Base-by-base conservation (phyloP, 805 yeast species). In the Sugiyamaella smithiae region DNA sequence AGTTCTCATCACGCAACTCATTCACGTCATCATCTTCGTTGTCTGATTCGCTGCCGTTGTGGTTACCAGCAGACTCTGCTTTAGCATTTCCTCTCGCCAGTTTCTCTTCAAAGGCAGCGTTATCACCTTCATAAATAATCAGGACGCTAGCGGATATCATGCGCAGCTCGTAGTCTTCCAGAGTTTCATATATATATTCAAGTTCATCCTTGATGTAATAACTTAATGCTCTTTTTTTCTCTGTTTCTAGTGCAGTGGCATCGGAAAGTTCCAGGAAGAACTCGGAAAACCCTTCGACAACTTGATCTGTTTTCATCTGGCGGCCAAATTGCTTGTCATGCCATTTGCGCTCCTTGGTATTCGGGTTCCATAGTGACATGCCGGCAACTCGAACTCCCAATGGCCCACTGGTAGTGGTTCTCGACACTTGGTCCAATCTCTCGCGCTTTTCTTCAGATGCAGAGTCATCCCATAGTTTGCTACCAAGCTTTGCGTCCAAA, bases 351-450 rank as follows among this genome's bases (percentile, higher is more conserved):
- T 60, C 63, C 35, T 40, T 55, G 22, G 46, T 56, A 5, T 55
- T 61, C 5, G 66, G 59, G n/a, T 60, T 48, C 54, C 64, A 73
- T 4, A 84, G 65, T 52, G 82, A 82, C 91, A 91, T 86, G 0
- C 99, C 99, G 58, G 98, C 90, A 2, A 91, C 79, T 51, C 99
- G 71, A 55, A 84, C 81, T 14, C 81, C 76, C 9, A 87, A 69
- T 2, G 82, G 69, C 0, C 97, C 96, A 40, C 93, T 84, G 0
- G 98, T 91, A 1, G 98, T 91, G 0, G 69, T 50, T 1, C 67
- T 61, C 40, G 93, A 77, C 0, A 93, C 97, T 22, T 72, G 66
- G 24, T 66, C 68, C 59, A 91, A 67, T 36, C 98, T 65, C 43
- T 66, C 67, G 12, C 66, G 72, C 59, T 93, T 91, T 24, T 80